Conservation (phyloP, 2,329 filamentous ascomycete genomes). For the Penicillium olsonii region DNA sequence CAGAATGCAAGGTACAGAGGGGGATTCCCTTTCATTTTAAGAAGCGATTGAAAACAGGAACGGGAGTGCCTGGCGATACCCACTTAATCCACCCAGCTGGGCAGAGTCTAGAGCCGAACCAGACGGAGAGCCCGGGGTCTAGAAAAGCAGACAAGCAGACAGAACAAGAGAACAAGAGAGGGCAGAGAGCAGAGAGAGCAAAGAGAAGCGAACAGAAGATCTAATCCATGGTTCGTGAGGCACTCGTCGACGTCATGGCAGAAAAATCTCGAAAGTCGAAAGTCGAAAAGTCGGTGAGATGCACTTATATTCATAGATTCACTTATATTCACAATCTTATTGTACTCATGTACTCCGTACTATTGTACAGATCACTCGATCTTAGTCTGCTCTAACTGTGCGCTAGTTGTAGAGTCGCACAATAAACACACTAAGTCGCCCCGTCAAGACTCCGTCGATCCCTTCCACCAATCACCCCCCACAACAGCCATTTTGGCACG, state of each 20-base stretch:
- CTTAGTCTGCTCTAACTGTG: not conserved
- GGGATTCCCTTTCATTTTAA: not conserved
- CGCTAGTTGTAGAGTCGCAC: no score
- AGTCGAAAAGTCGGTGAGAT: conserved; percentile 2
- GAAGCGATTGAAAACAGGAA: not conserved
- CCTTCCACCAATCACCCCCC: not conserved
- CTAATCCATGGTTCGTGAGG: conserved; percentile 5
- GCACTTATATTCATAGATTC: no score
- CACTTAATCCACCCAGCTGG: conserved; percentile 1
- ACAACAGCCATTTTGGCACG: not conserved
- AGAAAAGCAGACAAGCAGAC: not conserved
- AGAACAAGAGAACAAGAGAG: not conserved
- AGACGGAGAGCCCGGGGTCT: not conserved
- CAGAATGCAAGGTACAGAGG: conserved; percentile 10
- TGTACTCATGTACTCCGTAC: no score
- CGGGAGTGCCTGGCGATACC: conserved; percentile 4
- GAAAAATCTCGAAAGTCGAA: no score
- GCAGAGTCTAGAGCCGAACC: not conserved
- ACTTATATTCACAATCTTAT: no score
- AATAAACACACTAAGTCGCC: no score
- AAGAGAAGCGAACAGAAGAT: not conserved
- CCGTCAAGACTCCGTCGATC: not conserved
- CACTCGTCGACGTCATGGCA: conserved; percentile 4
- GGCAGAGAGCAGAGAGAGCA: not conserved
- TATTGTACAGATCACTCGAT: no score